These are phyloP conservation scores for Fusarium sp. DNA, from an alignment of 2,329 filamentous ascomycete species.

Conservation along the genomic window DNA sequence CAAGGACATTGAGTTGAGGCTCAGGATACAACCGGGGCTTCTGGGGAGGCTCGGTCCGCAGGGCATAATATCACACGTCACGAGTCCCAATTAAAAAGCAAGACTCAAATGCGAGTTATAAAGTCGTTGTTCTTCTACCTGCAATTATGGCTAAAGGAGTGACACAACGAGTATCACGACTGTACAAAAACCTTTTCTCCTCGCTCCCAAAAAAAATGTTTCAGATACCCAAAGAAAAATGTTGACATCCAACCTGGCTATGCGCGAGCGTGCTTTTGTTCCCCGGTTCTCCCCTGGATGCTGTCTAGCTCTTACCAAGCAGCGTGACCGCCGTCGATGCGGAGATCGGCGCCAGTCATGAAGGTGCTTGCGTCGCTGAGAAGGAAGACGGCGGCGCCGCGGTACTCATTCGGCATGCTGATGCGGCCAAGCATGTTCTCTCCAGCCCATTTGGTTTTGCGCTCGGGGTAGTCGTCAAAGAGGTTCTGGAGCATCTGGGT, in stretches of 20 bases:
- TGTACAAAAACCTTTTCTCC: constrained; percentile 30
- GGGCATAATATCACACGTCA: constrained; percentile 55
- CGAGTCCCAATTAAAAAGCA: constrained; percentile 38
- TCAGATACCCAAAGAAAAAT: constrained; percentile 27
- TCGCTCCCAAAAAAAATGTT: constrained; percentile 29
- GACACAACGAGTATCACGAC: constrained; percentile 21
- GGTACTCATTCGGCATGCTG: constrained; percentile 76
- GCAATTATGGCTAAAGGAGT: constrained; percentile 4
- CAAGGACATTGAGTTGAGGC: constrained; percentile 58
- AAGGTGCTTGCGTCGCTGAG: constrained; percentile 77
- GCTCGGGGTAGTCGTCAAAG: constrained; percentile 80
- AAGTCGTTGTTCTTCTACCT: constrained; percentile 12
- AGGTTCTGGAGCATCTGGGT: constrained; percentile 87
- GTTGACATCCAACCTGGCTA: constrained; percentile 2
- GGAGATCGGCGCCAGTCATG: constrained; percentile 79
- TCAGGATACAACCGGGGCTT: constrained; percentile 60
- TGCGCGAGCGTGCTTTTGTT: constrained; percentile 5
- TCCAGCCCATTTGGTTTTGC: constrained; percentile 75
- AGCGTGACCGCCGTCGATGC: constrained; percentile 78
- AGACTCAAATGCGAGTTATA: not conserved
- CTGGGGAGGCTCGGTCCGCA: constrained; percentile 58
- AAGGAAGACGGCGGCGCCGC: constrained; percentile 78
- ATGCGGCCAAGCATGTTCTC: constrained; percentile 86
- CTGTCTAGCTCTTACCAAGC: constrained; percentile 60
- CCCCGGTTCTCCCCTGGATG: not conserved